Base-by-base conservation (phyloP, 345 rosid genomes). In the Moricandia moricandioides region DNA sequence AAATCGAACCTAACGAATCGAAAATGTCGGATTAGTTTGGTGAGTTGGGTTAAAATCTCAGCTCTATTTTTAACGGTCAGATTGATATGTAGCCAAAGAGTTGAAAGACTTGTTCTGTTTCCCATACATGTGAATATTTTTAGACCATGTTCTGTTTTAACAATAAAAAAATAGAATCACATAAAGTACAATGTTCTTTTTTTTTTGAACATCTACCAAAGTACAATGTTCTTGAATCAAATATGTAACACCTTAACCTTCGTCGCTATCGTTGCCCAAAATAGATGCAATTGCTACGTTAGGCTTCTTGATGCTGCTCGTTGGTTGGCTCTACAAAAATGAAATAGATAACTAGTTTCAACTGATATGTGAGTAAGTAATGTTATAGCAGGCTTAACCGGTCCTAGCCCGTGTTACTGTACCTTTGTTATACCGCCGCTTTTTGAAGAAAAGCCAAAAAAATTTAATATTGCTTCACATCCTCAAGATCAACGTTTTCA, bases 371-470 rank as follows among this genome's bases (percentile, higher is more conserved):
- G 39, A 58, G 57, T 43, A n/a, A 30, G 10, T 11, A 39, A 39
- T 10, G 45, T 10, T 39, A n/a, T 39, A 39, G 45, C n/a, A 39
- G 45, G 6, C 12, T 3, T 43, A 16, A 51, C 16, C 26, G 9
- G 63, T 7, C 14, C 6, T 56, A 37, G 24, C 59, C 7, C 1
- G 54, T 16, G 4, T 24, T 54, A 92, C 97, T 3, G 45, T 11
- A 39, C 45, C 97, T 92, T 90, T 9, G 90, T 82, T 69, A 77
- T 61, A 78, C 83, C 82, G 40, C 79, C 78, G 40, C 73, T 82
- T 73, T 92, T 92, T 1, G 97, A 84, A 71, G 96, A 80, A 82
- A 95, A 92, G 8, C 97, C 99, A 75, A n/a, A n/a, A n/a, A n/a
- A n/a, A n/a, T n/a, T n/a, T n/a, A n/a, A n/a, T n/a, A n/a, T n/a